Evolutionary conservation across 306 rosid genomes (phyloP).

Genomic region (Ochetophila trinervis): DNA sequence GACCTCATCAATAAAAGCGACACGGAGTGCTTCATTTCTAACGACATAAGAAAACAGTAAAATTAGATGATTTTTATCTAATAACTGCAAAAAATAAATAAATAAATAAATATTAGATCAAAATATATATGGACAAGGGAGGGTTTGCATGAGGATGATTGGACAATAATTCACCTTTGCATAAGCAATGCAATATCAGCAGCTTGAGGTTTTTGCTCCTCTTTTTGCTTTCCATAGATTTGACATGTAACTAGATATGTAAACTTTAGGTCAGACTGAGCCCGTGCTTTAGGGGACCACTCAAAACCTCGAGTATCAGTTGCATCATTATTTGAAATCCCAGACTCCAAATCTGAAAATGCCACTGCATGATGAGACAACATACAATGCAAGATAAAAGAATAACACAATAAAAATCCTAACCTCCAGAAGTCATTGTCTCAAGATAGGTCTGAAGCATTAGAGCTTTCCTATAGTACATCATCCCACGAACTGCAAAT

Average conservation of each 20-base stretch:
- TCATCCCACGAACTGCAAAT: conserved; percentile 90
- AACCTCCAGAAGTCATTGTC: conserved; percentile 60
- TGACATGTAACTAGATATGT: conserved; percentile 89
- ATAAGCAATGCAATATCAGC: conserved; percentile 87
- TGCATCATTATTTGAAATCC: conserved; percentile 47
- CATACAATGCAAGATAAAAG: conserved; percentile 5
- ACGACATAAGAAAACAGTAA: conserved; percentile 13
- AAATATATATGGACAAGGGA: not conserved
- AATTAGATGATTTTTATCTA: conserved; percentile 13
- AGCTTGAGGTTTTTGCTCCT: conserved; percentile 93
- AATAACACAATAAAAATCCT: conserved; percentile 14
- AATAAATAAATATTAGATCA: no score
- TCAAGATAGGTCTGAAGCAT: conserved; percentile 95
- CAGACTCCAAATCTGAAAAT: conserved; percentile 72
- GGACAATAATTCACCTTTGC: conserved; percentile 57
- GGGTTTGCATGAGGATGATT: not conserved
- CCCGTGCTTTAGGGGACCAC: conserved; percentile 84
- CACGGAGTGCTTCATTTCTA: conserved; percentile 96
- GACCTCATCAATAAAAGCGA: conserved; percentile 82
- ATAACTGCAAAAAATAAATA: not conserved
- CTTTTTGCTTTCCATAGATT: conserved; percentile 91
- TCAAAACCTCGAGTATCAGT: conserved; percentile 66
- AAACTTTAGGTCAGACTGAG: conserved; percentile 90
- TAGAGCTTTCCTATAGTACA: conserved; percentile 95
- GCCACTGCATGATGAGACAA: conserved; percentile 9